Base-by-base conservation (phyloP, 2,329 filamentous ascomycete genomes). In the Hawksworthiomyces lignivorus region DNA sequence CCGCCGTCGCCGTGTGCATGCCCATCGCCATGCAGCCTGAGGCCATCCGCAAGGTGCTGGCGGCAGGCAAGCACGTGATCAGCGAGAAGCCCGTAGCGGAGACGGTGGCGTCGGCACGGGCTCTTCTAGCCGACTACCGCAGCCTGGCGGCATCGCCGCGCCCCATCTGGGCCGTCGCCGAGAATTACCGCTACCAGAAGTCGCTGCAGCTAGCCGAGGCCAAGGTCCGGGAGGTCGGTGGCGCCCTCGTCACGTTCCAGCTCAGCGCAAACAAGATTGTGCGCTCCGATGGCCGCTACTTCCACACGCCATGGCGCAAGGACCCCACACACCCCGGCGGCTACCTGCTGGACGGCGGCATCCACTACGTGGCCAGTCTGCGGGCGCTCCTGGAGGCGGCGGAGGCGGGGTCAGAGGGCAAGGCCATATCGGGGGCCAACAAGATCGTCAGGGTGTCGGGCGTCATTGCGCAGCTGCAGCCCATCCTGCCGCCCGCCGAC, bases 341-440 rank as follows among this genome's bases (percentile, higher is more conserved):
- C 0, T 88, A 87, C 56, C 58, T 88, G 41, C 73, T 89, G 3
- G 84, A 89, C 54, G 82, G 77, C 12, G 84, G 85, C 32, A 82
- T 89, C 20, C 85, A 89, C 59, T 80, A 76, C 46, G 66, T 80
- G 7, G 84, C 84, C 7, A 78, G 63, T 0, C 68, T 81, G 37
- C 67, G 84, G 14, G 57, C 74, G 24, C 55, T 89, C 31, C 62
- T 87, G 3, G 65, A 68, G 15, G 47, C 60, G 0, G 63, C 65
- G 4, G 63, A 64, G 14, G 58, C 34, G 11, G 17, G 22, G 17
- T 11, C 21, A 7, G 21, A 15, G 31, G 18, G 15, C 21, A n/a
- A 64, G 14, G 58, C 34, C 9, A 15, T 17, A 17, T 11, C 21
- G 7, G 21, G 14, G 31, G 18, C n/a, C 21, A 46, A 71, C 35